Conservation (phyloP, 1,139 yeast species). For the Geotrichum histeridarum region DNA sequence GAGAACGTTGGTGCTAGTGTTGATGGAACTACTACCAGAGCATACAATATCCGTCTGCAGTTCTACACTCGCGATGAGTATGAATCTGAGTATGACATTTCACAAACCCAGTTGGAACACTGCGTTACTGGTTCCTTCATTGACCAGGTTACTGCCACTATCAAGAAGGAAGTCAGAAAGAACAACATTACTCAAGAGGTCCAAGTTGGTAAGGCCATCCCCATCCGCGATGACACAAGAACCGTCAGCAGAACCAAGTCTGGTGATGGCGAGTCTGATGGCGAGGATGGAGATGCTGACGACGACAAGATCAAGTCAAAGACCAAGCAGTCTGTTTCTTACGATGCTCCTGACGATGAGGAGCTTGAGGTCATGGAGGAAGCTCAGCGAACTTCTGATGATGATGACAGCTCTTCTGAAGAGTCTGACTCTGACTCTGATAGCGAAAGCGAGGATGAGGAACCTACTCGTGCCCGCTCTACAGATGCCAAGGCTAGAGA, state of each 20-base stretch:
- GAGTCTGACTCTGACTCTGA: constrained; percentile 35
- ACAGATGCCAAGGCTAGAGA: constrained; percentile 71
- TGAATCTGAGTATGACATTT: constrained; percentile 80
- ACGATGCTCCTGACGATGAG: constrained; percentile 92
- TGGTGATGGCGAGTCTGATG: constrained; percentile 24
- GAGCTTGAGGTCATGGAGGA: constrained; percentile 81
- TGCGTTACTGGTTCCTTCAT: constrained; percentile 65
- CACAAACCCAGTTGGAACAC: constrained; percentile 69
- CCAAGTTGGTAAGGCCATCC: constrained; percentile 61
- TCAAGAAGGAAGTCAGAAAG: constrained; percentile 75
- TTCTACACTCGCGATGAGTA: constrained; percentile 78
- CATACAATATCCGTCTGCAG: constrained; percentile 66
- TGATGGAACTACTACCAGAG: constrained; percentile 54
- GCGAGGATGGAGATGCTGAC: constrained; percentile 56
- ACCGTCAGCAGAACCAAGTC: constrained; percentile 35
- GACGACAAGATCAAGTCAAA: constrained; percentile 58
- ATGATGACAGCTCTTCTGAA: constrained; percentile 39
- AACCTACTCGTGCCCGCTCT: neutral
- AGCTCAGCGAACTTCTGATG: constrained; percentile 46
- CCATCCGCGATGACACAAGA: constrained; percentile 22
- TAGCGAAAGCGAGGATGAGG: constrained; percentile 31
- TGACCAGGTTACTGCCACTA: constrained; percentile 61
- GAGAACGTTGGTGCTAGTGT: constrained; percentile 67
- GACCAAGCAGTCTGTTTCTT: constrained; percentile 81
- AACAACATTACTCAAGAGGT: constrained; percentile 64